Percentiles rank a stretch among this genome's conserved stretches.
Conservation (phyloP, 1,284 basidiomycete species). For the Polyporus tsugae region DNA sequence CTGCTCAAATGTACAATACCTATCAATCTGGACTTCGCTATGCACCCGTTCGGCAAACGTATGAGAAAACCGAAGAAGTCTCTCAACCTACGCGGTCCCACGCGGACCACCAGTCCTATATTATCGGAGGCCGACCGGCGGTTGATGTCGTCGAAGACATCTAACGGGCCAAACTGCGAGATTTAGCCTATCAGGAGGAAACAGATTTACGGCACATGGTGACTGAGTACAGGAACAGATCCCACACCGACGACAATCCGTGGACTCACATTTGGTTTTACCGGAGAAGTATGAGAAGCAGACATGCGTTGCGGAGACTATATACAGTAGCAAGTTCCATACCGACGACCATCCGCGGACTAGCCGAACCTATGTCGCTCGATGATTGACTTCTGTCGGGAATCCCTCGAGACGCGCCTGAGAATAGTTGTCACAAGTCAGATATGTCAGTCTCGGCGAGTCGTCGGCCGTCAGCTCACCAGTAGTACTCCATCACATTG, state of each 20-base stretch:
- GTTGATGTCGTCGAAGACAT: background rate
- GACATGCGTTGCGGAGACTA: constrained; percentile 18
- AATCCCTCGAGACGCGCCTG: constrained; percentile 66
- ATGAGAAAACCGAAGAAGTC: background rate
- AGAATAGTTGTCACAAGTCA: constrained; percentile 3
- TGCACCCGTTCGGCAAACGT: background rate
- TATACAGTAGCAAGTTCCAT: constrained; percentile 15
- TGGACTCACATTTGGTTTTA: constrained; percentile 9
- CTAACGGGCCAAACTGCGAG: background rate
- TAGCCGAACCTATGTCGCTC: constrained; percentile 72
- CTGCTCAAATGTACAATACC: background rate
- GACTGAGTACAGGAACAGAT: constrained; percentile 14
- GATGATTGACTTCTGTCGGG: constrained; percentile 78
- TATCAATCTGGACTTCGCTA: background rate
- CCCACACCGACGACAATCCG: constrained; percentile 29
- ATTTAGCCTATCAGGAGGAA: constrained; percentile 14
- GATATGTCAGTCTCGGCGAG: constrained; percentile 12
- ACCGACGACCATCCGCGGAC: constrained; percentile 31
- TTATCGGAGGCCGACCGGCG: background rate
- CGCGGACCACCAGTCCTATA: background rate
- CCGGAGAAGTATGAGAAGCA: constrained; percentile 19
- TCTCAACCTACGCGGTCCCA: background rate
- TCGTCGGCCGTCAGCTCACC: constrained; percentile 56
- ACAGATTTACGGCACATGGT: constrained; percentile 16
- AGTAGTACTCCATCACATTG: constrained; percentile 93